Conservation (phyloP, 2,329 filamentous ascomycete genomes). For the Colletotrichum endophyticum region DNA sequence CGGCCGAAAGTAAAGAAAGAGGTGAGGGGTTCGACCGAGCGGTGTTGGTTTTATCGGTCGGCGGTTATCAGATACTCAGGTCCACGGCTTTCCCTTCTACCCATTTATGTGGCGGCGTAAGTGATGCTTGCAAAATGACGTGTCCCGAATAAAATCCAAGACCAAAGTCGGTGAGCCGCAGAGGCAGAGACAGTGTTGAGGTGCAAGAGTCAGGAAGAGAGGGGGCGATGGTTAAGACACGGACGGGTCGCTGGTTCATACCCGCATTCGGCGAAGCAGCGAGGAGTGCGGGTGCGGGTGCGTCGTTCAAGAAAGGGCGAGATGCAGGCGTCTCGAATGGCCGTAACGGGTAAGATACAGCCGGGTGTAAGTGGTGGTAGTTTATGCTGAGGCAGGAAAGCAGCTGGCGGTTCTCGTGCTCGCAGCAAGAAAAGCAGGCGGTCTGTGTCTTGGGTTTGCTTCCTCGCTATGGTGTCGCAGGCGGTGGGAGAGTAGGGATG, state of each 20-base stretch:
- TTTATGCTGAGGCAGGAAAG: not conserved
- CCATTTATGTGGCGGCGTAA: not conserved
- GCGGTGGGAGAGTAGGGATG: conserved; percentile 11
- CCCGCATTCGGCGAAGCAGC: conserved; percentile 10
- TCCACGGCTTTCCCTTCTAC: not conserved
- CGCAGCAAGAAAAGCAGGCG: not conserved
- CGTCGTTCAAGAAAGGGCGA: not conserved
- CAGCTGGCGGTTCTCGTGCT: not conserved
- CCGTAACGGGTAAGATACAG: conserved; percentile 15
- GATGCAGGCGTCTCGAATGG: conserved; percentile 16
- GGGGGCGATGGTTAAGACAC: conserved; percentile 7
- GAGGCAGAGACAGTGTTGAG: not conserved
- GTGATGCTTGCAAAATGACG: not conserved
- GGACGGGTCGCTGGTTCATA: conserved; percentile 12
- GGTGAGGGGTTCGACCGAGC: not conserved
- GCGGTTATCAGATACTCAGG: not conserved
- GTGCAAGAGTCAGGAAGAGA: conserved; percentile 1
- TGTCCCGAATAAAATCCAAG: not conserved
- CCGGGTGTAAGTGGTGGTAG: not conserved
- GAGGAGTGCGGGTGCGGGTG: not conserved
- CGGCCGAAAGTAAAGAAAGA: not conserved
- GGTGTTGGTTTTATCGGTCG: conserved; percentile 2
- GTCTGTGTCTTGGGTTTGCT: conserved; percentile 17
- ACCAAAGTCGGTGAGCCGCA: not conserved
- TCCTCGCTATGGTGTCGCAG: conserved; percentile 10